Conservation (phyloP, 202 grass and related monocot genomes). For the Zoysia matrella region DNA sequence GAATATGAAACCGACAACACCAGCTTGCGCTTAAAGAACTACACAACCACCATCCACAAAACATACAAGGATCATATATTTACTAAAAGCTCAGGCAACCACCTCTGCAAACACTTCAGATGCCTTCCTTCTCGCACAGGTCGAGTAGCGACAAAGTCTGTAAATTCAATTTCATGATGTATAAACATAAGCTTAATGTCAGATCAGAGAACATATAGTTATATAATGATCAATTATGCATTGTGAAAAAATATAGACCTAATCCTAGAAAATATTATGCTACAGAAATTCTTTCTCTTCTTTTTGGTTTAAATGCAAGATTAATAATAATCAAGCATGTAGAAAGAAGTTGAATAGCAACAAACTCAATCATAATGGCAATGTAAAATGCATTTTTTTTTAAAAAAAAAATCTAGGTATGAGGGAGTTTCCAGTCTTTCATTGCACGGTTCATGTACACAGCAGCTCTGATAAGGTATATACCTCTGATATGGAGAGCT, state of each 20-base stretch:
- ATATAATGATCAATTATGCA: background rate
- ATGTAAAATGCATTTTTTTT: background rate
- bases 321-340: conserved; percentile 2
- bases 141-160: conserved; percentile 93
- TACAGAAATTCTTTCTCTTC: too few species aligned
- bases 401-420: background rate
- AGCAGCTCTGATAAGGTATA: conserved; percentile 10
- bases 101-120: conserved; percentile 50
- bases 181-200: conserved; percentile 1
- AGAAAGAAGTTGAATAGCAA: background rate
- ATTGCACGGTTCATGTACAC: background rate
- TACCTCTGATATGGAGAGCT: conserved; percentile 98
- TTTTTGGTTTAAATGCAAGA: too few species aligned
- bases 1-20: conserved; percentile 47
- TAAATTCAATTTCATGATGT: conserved; percentile 39
- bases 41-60: conserved; percentile 50
- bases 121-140: conserved; percentile 83
- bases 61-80: conserved; percentile 62
- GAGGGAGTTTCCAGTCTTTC: background rate
- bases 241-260: background rate
- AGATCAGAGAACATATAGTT: background rate
- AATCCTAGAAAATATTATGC: background rate
- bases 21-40: conserved; percentile 49
- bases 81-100: conserved; percentile 53
- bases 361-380: too few species aligned